Percentiles rank a stretch among this genome's conserved stretches.
Conservation (phyloP, 2,329 filamentous ascomycete genomes). For the Polychaeton citri region DNA sequence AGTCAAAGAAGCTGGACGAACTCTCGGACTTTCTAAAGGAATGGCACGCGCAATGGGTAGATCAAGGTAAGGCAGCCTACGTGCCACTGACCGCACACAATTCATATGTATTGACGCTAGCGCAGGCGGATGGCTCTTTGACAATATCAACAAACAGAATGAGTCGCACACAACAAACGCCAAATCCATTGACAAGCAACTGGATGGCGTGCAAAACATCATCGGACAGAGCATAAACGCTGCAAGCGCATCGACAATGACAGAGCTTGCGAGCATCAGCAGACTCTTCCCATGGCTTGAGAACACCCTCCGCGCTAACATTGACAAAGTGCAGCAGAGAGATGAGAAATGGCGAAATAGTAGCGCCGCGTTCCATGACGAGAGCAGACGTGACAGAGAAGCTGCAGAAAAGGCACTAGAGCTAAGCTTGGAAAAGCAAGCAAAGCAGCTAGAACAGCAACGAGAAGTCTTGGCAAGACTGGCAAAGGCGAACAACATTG, state of each 20-base stretch:
- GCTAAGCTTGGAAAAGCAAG: conserved; percentile 9
- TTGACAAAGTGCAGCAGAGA: conserved; percentile 20
- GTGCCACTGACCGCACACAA: no score
- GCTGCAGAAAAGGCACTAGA: conserved; percentile 21
- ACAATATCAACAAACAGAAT: conserved; percentile 10
- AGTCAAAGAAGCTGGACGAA: conserved; percentile 6
- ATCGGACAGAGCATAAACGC: conserved; percentile 15
- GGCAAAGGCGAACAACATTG: conserved; percentile 12
- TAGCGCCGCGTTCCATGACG: conserved; percentile 27
- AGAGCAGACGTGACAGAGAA: conserved; percentile 22
- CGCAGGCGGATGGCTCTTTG: conserved; percentile 19
- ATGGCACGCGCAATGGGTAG: conserved; percentile 16
- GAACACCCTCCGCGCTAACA: conserved; percentile 23
- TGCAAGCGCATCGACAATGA: conserved; percentile 11
- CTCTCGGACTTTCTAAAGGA: conserved; percentile 5
- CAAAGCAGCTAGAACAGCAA: conserved; percentile 20
- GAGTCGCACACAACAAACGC: conserved; percentile 6
- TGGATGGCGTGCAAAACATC: conserved; percentile 13
- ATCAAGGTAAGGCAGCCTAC: no score
- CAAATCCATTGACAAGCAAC: conserved; percentile 6
- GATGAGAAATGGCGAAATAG: conserved; percentile 29
- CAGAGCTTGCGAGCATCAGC: conserved; percentile 14
- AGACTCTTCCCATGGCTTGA: conserved; percentile 26
- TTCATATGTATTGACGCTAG: no score
- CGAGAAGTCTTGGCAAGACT: conserved; percentile 14